phyloP scores from a whole-genome alignment of 495 filamentous ascomycete species.

The Aeminium ludgeri region DNA sequence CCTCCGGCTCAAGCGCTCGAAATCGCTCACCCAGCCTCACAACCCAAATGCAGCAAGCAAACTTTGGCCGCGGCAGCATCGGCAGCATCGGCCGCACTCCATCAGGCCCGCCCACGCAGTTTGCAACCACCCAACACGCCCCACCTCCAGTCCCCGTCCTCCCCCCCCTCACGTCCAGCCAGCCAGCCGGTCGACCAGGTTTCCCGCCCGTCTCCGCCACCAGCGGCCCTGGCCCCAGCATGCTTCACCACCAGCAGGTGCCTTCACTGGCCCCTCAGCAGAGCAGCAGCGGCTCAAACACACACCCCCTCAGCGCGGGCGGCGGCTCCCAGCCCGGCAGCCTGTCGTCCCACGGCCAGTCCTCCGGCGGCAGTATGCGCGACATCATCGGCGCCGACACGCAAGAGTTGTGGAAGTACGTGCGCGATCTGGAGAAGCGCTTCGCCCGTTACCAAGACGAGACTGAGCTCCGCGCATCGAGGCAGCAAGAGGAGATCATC shows the following conservation, averaged over 20 bases:
- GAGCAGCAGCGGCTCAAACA: too few relatives aligned
- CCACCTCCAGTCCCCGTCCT: conserved; percentile 36
- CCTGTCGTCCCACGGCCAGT: conserved; percentile 23
- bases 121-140: conserved; percentile 21
- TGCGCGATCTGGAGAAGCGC: conserved; percentile 21
- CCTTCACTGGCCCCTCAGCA: conserved; percentile 5
- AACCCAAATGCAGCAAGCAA: conserved; percentile 49
- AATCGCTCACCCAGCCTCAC: conserved; percentile 55
- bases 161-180: conserved; percentile 22
- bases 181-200: conserved; percentile 13
- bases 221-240: conserved; percentile 17
- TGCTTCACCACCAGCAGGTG: conserved; percentile 21
- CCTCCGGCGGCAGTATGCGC: conserved; percentile 24
- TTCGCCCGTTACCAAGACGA: conserved; percentile 21
- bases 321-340: conserved; percentile 24
- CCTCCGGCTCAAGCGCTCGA: conserved; percentile 28
- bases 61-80: conserved; percentile 37
- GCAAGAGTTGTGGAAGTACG: conserved; percentile 19
- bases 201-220: not conserved
- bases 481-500: conserved; percentile 22
- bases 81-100: conserved; percentile 28
- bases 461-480: conserved; percentile 19
- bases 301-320: not conserved
- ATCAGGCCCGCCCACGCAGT: conserved; percentile 19
- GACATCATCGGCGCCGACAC: conserved; percentile 18